Conservation (phyloP, 257 asterid genomes). For the Forsythia suspensa region DNA sequence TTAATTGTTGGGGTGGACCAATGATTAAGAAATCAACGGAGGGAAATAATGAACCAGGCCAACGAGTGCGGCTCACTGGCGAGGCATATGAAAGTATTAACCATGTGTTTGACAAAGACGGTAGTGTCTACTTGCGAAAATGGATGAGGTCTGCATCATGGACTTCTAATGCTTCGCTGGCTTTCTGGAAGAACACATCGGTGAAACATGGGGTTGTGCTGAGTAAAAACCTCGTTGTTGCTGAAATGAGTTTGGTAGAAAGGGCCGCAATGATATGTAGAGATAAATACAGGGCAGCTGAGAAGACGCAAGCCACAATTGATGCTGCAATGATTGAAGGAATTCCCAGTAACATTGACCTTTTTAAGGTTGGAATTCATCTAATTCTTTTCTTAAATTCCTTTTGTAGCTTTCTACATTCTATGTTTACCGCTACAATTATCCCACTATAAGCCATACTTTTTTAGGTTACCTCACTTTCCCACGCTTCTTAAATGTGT, state of each 20-base stretch:
- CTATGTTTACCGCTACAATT: neutral
- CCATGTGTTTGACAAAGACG: constrained; percentile 75
- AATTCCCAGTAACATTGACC: constrained; percentile 95
- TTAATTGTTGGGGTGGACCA: constrained; percentile 90
- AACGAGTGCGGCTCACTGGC: constrained; percentile 25
- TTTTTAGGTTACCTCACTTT: neutral
- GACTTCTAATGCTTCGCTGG: constrained; percentile 68
- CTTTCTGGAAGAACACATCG: constrained; percentile 66
- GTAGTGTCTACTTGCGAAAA: constrained; percentile 76
- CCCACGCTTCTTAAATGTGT: neutral
- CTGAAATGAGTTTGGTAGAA: constrained; percentile 65
- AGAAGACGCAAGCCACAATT: constrained; percentile 94
- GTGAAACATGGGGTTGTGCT: constrained; percentile 66
- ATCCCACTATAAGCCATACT: neutral
- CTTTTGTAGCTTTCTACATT: neutral
- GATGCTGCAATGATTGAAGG: constrained; percentile 97
- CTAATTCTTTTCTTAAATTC: neutral
- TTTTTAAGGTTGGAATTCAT: constrained; percentile 66
- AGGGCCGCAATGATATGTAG: constrained; percentile 76
- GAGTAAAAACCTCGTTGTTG: constrained; percentile 75
- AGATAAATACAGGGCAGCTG: constrained; percentile 64
- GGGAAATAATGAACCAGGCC: constrained; percentile 30
- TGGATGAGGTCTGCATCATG: constrained; percentile 95
- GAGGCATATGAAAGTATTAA: constrained; percentile 48
- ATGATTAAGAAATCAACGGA: constrained; percentile 41